Base-by-base conservation (phyloP, 768 basidiomycete species). In the Suillus spraguei region DNA sequence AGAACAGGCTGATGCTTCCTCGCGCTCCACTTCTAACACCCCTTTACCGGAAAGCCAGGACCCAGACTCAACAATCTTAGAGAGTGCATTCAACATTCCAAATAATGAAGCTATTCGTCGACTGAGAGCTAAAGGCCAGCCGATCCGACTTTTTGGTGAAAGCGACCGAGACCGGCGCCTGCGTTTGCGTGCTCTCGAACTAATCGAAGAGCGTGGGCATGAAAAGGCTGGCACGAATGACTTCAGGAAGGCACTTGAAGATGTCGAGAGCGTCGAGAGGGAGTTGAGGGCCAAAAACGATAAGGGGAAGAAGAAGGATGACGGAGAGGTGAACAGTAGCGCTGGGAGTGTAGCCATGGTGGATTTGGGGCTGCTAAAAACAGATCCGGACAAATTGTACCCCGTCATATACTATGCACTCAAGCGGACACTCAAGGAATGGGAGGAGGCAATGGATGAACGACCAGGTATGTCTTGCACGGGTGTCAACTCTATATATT, bases 341-440 rank as follows among this genome's bases (percentile, higher is more conserved):
- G 78, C 79, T 22, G 87, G 85, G 10, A 58, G 38, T 58, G 39
- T 58, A 32, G 56, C 56, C 24, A 76, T 94, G 10, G 79, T 99
- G 54, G 94, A 99, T 75, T 75, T 99, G 35, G 80, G 74, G 7
- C 82, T 98, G 64, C 74, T 98, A 71, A 97, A 95, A 82, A 87
- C 86, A 20, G 94, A 99, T 74, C 92, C 95, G 8, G 93, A 97
- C 80, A 97, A 93, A 76, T 80, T 99, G 35, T 98, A 99, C 72
- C 97, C 97, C 0, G 81, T 98, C 69, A 98, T 99, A 58, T 99
- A 99, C 72, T 95, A 95, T 73, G 94, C 95, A 2, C 79, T 99
- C 63, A 98, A 98, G 81, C 83, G 90, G 65, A 90, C 89, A 6
- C 81, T 99, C 59, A 95, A 95, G 70, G 97, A 99, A 72, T 99